Conservation (phyloP, 805 yeast species). For the Metschnikowia picachoensis region DNA sequence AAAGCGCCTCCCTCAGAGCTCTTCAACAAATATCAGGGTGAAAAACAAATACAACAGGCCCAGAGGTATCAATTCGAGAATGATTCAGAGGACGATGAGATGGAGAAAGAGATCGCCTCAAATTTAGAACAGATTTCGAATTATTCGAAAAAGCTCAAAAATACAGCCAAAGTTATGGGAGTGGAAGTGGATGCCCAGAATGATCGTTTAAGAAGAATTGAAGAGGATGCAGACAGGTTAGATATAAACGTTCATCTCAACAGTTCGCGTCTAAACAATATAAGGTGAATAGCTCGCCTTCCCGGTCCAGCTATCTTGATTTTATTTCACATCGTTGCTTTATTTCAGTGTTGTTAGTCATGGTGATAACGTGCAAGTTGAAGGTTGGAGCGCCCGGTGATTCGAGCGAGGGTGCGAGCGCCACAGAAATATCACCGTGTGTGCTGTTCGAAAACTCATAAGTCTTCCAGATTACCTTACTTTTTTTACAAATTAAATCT, state of each 20-base stretch:
- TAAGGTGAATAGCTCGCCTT: slow-evolving; percentile 21
- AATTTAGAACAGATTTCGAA: slow-evolving; percentile 76
- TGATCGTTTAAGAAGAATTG: slow-evolving; percentile 65
- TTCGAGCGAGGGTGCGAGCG: too few relatives aligned
- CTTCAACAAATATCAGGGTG: slow-evolving; percentile 48
- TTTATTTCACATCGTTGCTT: too few relatives aligned
- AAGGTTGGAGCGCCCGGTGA: too few relatives aligned
- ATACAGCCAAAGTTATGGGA: slow-evolving; percentile 67
- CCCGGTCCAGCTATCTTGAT: background rate
- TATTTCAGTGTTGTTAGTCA: too few relatives aligned
- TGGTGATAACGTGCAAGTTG: too few relatives aligned
- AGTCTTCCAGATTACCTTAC: too few relatives aligned
- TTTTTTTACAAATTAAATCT: too few relatives aligned
- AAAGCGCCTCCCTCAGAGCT: slow-evolving; percentile 36
- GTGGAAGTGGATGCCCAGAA: slow-evolving; percentile 80
- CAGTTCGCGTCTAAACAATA: slow-evolving; percentile 60
- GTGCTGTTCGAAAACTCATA: too few relatives aligned
- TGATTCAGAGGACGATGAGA: slow-evolving; percentile 88
- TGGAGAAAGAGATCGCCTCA: slow-evolving; percentile 81
- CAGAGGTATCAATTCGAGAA: slow-evolving; percentile 77
- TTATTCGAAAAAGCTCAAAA: slow-evolving; percentile 66
- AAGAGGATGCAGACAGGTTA: slow-evolving; percentile 77
- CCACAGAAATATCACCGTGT: too few relatives aligned
- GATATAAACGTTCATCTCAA: slow-evolving; percentile 82
- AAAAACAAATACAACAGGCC: slow-evolving; percentile 53